A percentile compares a stretch with the other conserved stretches of the same genome.
phyloP scores from a whole-genome alignment of 768 basidiomycete species.

The Tulasnella sp. region DNA sequence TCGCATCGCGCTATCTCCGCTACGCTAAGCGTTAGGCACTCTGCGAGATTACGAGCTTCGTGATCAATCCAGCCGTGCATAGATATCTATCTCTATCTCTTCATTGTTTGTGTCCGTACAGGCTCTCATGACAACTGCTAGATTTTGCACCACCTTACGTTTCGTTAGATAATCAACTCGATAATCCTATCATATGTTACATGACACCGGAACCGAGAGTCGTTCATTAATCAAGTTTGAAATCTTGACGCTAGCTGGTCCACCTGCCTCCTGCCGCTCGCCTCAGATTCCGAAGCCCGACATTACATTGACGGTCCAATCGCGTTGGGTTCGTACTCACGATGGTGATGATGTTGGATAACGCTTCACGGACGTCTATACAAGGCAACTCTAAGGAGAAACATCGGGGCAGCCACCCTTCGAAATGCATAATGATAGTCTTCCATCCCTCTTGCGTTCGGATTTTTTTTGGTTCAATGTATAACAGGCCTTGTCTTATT shows the following conservation, averaged over 20 bases:
- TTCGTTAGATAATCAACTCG: not conserved
- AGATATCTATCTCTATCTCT: not conserved
- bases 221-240: not conserved
- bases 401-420: no score
- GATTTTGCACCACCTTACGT: not conserved
- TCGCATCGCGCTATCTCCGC: constrained; percentile 60
- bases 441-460: no score
- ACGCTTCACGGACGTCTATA: no score
- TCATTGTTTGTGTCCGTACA: not conserved
- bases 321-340: not conserved
- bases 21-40: constrained; percentile 51
- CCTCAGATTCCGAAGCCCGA: not conserved
- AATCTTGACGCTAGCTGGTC: not conserved
- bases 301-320: not conserved
- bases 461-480: no score
- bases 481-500: no score
- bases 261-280: not conserved
- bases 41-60: no score
- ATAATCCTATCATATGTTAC: not conserved
- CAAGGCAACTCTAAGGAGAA: no score
- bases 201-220: not conserved
- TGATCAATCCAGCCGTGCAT: not conserved
- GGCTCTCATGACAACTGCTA: not conserved
- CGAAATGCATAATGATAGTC: no score
- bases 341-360: no score